These are phyloP conservation scores for rapeseed (Brassica napus) DNA, from an alignment of 345 rosid genomes.

Conservation along the genomic window DNA sequence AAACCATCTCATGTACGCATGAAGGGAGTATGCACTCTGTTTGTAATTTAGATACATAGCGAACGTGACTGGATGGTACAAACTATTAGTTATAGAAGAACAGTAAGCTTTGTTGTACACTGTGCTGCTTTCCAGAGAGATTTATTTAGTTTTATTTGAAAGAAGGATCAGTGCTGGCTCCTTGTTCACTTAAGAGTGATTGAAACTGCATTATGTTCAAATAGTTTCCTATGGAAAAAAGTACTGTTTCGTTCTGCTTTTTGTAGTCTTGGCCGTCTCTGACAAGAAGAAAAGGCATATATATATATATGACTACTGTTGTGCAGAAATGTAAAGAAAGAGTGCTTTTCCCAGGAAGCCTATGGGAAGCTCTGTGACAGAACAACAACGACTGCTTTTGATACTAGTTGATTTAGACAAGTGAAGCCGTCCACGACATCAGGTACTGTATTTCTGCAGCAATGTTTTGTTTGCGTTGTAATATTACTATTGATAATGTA, in stretches of 20 bases:
- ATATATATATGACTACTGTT: constrained; percentile 19
- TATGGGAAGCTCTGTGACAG: constrained; percentile 34
- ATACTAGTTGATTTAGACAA: constrained; percentile 34
- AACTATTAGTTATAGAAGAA: constrained; percentile 5
- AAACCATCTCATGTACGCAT: neutral
- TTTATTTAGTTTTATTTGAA: neutral
- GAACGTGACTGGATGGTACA: constrained; percentile 22
- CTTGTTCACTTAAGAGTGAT: constrained; percentile 3
- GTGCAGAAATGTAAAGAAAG: constrained; percentile 29
- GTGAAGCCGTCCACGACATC: constrained; percentile 35
- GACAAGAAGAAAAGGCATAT: constrained; percentile 28
- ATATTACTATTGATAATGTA: constrained; percentile 5
- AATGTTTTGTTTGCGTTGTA: constrained; percentile 3
- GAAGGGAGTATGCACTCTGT: neutral
- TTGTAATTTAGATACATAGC: constrained; percentile 18
- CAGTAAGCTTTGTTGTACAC: constrained; percentile 1
- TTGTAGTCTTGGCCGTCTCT: constrained; percentile 31
- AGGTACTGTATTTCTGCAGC: constrained; percentile 23
- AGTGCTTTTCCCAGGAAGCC: constrained; percentile 30
- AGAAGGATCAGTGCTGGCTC: neutral
- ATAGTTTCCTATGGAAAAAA: constrained; percentile 8
- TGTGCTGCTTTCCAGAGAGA: constrained; percentile 2
- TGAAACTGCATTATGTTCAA: constrained; percentile 15
- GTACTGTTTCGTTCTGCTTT: constrained; percentile 14
- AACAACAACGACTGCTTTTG: constrained; percentile 17